Base-by-base conservation (phyloP, 192 early-diverging fungal species). In the Podila horticola region DNA sequence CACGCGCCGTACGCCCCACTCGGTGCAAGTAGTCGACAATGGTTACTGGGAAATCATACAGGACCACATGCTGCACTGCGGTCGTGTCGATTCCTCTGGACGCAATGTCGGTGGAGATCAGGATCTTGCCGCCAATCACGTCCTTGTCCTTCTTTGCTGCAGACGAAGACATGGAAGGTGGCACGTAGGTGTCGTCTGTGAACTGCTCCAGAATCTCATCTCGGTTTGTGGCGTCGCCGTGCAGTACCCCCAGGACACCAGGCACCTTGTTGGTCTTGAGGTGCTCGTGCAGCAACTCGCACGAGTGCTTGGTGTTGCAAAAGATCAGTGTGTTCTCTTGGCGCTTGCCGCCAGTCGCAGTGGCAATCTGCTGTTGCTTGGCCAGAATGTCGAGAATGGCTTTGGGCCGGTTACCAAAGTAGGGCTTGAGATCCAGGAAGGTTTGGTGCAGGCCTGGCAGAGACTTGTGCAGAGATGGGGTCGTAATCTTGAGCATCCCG, bases 21-120 rank as follows among this genome's bases (percentile, higher is more conserved):
- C 97, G 91, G 77, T 99, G 97, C 63, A 99, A 67, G 77, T 97
- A 98, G 83, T 98, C 95, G 26, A 97, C 92, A 1, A 93, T 91
- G 0, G 93, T 95, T 6, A 92, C 91, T 0, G 97, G 97, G 75
- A 98, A 97, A 58, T 98, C 96, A 70, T 93, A 97, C 57, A 96
- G 70, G 7, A 98, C 84, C 13, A 98, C 95, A 82, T 97, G 97
- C 30, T 92, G 87, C 7, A 96, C 95, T 61, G 90, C 90, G 29
- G 91, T 92, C 22, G 95, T 96, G 66, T 98, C 97, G 33, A 98
- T 83, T 0, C 97, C 97, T 34, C 97, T 88, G 7, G 94, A 95
- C 2, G 93, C 95, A 69, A 97, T 89, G 74, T 98, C 97, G 1
- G 97, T 98, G 64, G 94, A 94, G 41, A 97, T 93, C 67, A 95